Evolutionary conservation across 768 basidiomycete species (phyloP).

Genomic region (Mycena belliarum): DNA sequence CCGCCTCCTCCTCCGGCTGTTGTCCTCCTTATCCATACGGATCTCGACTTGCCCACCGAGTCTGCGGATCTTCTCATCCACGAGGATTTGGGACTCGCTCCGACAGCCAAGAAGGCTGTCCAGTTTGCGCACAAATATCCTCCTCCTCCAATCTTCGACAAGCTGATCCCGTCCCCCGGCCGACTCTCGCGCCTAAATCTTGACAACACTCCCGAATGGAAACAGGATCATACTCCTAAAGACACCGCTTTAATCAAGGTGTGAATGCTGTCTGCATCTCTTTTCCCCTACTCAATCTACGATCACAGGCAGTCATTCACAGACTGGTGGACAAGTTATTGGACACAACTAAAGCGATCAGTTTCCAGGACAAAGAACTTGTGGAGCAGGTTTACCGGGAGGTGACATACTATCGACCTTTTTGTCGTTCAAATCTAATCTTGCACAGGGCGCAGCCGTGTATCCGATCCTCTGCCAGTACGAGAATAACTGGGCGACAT

Average conservation of each 20-base stretch:
- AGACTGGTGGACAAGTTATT: slow-evolving; percentile 1
- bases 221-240: background rate
- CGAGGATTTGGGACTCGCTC: slow-evolving; percentile 7
- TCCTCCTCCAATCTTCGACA: slow-evolving; percentile 5
- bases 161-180: background rate
- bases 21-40: slow-evolving; percentile 12
- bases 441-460: slow-evolving; percentile 6
- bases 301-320: slow-evolving; percentile 4
- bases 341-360: slow-evolving; percentile 10
- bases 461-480: slow-evolving; percentile 6
- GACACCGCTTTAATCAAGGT: slow-evolving; percentile 8
- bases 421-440: slow-evolving; percentile 1
- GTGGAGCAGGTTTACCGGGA: slow-evolving; percentile 1
- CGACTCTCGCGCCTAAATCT: no score
- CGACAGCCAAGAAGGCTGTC: slow-evolving; percentile 3
- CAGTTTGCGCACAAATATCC: slow-evolving; percentile 11
- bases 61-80: slow-evolving; percentile 13
- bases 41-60: background rate
- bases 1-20: slow-evolving; percentile 12
- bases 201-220: no score
- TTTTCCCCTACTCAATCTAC: slow-evolving; percentile 8
- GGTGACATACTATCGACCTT: no score
- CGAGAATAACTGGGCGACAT: slow-evolving; percentile 9
- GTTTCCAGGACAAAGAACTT: background rate
- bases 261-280: background rate